These are phyloP conservation scores for Afroboletus lepidellus DNA, from an alignment of 1,284 basidiomycete species.

Conservation along the genomic window DNA sequence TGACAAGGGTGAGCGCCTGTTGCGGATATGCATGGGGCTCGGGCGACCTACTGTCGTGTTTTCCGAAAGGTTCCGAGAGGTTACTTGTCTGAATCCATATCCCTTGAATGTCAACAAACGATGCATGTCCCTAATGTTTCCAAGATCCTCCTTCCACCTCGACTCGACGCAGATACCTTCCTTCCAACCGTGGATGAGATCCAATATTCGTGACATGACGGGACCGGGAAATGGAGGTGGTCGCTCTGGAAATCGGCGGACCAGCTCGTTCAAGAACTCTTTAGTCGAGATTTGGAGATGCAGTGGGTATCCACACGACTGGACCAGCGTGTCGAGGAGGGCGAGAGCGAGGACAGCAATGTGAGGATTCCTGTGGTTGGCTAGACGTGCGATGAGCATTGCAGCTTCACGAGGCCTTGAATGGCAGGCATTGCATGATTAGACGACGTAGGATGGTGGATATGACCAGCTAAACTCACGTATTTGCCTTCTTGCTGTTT, in stretches of 20 bases:
- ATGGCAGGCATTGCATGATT: not conserved
- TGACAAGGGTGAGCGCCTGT: slow-evolving; percentile 12
- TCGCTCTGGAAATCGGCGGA: slow-evolving; percentile 95
- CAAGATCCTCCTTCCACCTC: slow-evolving; percentile 95
- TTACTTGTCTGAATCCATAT: slow-evolving; percentile 81
- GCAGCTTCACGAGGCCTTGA: slow-evolving; percentile 80
- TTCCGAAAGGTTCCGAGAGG: slow-evolving; percentile 45
- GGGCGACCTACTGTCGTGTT: slow-evolving; percentile 46
- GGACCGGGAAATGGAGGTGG: slow-evolving; percentile 94
- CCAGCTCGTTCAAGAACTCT: slow-evolving; percentile 98
- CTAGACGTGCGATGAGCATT: slow-evolving; percentile 76
- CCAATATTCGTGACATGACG: slow-evolving; percentile 92
- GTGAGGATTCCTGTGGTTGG: slow-evolving; percentile 90
- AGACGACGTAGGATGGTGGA: not conserved
- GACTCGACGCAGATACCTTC: slow-evolving; percentile 88
- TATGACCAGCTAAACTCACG: slow-evolving; percentile 53
- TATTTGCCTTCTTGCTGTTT: slow-evolving; percentile 96
- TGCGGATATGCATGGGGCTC: slow-evolving; percentile 1
- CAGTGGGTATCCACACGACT: slow-evolving; percentile 94
- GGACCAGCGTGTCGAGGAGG: slow-evolving; percentile 91
- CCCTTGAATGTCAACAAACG: slow-evolving; percentile 93
- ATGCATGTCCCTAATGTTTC: slow-evolving; percentile 98
- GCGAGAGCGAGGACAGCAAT: slow-evolving; percentile 81
- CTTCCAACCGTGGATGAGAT: slow-evolving; percentile 95
- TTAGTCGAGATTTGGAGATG: slow-evolving; percentile 99